These are phyloP conservation scores for Pythium rishiriense DNA, from an alignment of 352 stramenopile genomes.

Conservation along the genomic window DNA sequence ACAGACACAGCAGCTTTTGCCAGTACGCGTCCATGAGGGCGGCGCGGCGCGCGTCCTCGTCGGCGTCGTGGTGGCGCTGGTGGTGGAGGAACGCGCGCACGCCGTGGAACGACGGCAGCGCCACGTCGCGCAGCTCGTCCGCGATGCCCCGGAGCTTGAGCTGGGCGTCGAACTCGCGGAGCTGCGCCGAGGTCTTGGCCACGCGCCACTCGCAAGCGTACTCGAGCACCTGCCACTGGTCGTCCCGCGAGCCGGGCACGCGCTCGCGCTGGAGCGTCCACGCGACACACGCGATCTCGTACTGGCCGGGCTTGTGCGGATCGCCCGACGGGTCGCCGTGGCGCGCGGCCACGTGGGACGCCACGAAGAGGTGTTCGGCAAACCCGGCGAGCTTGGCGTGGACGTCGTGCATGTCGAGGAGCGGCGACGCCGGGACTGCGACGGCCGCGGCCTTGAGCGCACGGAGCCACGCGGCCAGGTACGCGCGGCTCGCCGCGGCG, in stretches of 20 bases:
- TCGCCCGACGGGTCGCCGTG: constrained; percentile 20
- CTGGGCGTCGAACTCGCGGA: constrained; percentile 55
- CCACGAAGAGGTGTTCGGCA: constrained; percentile 55
- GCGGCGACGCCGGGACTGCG: not conserved
- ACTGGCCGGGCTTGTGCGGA: constrained; percentile 31
- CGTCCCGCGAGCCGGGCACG: constrained; percentile 23
- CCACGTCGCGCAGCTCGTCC: constrained; percentile 47
- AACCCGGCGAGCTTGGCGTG: constrained; percentile 41
- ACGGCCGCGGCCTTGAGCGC: constrained; percentile 32
- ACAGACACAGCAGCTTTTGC: constrained; percentile 48
- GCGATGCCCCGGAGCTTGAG: constrained; percentile 42
- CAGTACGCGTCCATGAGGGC: constrained; percentile 47
- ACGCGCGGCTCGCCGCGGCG: constrained; percentile 39
- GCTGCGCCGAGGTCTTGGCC: constrained; percentile 43
- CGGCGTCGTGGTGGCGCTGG: constrained; percentile 25
- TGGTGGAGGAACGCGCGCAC: constrained; percentile 33
- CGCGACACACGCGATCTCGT: constrained; percentile 53
- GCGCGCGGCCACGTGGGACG: constrained; percentile 39
- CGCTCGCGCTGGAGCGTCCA: constrained; percentile 70
- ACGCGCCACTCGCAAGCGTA: constrained; percentile 61
- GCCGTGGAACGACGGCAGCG: constrained; percentile 39
- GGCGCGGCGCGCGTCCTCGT: constrained; percentile 44
- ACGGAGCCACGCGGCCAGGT: constrained; percentile 51
- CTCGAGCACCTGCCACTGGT: constrained; percentile 61
- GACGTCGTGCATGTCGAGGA: constrained; percentile 33